Percentiles rank a stretch among this genome's conserved stretches.
These are phyloP conservation scores for Microthlaspi erraticum DNA, from an alignment of 345 rosid species.

Conservation along the genomic window DNA sequence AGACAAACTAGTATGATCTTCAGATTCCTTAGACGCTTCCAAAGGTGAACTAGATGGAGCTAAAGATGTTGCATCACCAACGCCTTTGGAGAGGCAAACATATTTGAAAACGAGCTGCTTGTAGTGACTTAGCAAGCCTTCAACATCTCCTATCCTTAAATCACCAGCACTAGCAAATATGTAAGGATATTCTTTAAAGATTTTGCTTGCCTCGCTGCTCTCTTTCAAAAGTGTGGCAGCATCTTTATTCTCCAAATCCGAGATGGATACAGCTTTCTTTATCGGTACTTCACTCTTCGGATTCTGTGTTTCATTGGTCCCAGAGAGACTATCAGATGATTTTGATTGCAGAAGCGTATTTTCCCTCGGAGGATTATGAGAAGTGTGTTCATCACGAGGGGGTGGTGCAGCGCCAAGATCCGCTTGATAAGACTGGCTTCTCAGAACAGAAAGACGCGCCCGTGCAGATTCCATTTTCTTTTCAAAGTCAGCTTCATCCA, in stretches of 20 bases:
- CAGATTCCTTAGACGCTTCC: constrained; percentile 26
- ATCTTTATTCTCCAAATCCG: constrained; percentile 85
- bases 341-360: constrained; percentile 41
- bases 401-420: constrained; percentile 48
- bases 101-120: constrained; percentile 53
- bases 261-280: constrained; percentile 63
- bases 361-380: constrained; percentile 34
- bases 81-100: constrained; percentile 41
- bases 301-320: constrained; percentile 43
- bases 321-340: constrained; percentile 53
- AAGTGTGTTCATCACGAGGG: constrained; percentile 44
- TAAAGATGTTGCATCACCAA: constrained; percentile 31
- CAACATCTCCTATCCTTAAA: constrained; percentile 72
- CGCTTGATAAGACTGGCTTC: constrained; percentile 53
- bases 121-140: constrained; percentile 72
- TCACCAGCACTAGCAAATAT: constrained; percentile 75
- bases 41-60: constrained; percentile 32
- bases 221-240: constrained; percentile 75
- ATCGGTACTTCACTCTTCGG: constrained; percentile 48
- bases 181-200: constrained; percentile 78
- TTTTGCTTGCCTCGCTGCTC: constrained; percentile 48
- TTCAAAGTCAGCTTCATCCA: constrained; percentile 73
- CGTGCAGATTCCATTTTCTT: constrained; percentile 77
- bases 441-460: constrained; percentile 69
- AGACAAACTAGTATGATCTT: constrained; percentile 17